Conservation (phyloP, 2,329 filamentous ascomycete species). For the Monosporascus sp. region DNA sequence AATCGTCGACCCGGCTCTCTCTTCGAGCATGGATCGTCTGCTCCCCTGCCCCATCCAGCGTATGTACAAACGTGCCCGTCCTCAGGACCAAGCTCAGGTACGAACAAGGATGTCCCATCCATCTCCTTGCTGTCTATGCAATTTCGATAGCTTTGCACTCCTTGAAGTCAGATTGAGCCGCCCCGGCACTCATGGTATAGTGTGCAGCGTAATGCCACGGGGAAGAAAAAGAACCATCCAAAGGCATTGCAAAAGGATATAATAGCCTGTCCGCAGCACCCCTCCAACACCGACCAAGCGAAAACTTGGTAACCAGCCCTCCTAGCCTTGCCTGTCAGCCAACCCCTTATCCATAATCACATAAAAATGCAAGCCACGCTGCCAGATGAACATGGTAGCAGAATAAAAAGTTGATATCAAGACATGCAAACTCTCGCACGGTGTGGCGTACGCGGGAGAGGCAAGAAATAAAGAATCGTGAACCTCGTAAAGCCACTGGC, state of each 20-base stretch:
- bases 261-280: not conserved
- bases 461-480: not conserved
- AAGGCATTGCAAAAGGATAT: not conserved
- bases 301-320: not conserved
- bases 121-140: not conserved
- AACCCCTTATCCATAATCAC: not conserved
- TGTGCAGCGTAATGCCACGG: not conserved
- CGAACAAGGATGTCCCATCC: not conserved
- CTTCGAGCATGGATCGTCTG: not conserved
- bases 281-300: not conserved
- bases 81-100: not conserved
- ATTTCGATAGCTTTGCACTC: not conserved
- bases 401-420: not conserved
- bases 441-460: not conserved
- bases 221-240: not conserved
- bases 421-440: not conserved
- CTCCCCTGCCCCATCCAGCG: not conserved
- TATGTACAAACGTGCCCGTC: not conserved
- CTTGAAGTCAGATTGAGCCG: not conserved
- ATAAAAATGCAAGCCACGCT: not conserved
- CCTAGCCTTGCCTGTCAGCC: not conserved
- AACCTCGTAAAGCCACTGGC: not conserved
- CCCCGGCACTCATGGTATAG: not conserved
- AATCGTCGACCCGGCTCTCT: not conserved
- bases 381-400: not conserved